Evolutionary conservation across 164 flowering plant species (phyloP), one percentile per base, ranked within the genome.

Genomic region (Platanus orientalis): DNA sequence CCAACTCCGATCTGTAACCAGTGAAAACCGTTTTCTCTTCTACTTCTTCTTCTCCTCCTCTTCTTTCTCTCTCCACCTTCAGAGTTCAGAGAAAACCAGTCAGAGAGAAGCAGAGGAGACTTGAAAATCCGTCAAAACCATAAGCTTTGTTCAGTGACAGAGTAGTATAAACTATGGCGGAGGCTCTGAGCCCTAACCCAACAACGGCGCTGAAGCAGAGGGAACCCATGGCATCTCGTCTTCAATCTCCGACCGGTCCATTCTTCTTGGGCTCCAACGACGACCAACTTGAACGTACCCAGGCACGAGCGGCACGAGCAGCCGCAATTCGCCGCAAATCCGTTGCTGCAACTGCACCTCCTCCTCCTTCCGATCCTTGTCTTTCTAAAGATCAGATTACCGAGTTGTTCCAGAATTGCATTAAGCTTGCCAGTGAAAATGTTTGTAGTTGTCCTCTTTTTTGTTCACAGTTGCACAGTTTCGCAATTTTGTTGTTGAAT

Each of bases 381-480:
- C 86, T 89, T 27, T 79, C 73, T 62, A 83, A 84, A 63, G 73
- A 79, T 0, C 96, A 95, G 79, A 87, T 95, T 39, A 62, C 77
- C 3, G 97, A 87, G 59, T 73, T 95, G 67, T 88, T 85, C 72
- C 83, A 82, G 14, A 95, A 95, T 66, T 95, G 99, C 79, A 86
- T 95, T 78, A 92, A 88, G 57, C 89, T 95, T 63, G 96, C 97
- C 50, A 92, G 94, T 47, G 99, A 92, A 83, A 95, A 95, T 73
- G 99, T 94, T 3, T 0, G 81, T 68, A 7, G 29, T 64, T 62
- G 27, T 51, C 40, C 27, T n/a, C 36, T 23, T 24, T 30, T 23
- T 28, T 58, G 17, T 40, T 36, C 23, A 29, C 29, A 51, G 6
- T 26, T 1, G 0, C 7, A 17, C 1, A 20, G 17, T 29, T 54